Evolutionary conservation across 2,329 filamentous ascomycete genomes (phyloP).

Genomic region (Curvularia sp.): DNA sequence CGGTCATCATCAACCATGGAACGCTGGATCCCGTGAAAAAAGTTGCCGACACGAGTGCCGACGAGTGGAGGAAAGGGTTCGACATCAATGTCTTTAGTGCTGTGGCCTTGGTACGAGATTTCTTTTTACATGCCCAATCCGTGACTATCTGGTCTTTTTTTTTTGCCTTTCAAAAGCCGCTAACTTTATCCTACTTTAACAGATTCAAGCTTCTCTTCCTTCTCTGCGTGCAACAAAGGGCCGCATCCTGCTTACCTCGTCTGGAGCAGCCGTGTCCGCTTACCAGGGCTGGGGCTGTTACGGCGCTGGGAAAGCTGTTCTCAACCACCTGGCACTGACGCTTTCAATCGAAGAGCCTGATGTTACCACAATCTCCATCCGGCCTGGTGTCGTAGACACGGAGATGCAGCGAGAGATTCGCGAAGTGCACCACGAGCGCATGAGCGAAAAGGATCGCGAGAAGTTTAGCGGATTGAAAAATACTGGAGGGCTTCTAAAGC

Average conservation of each 20-base stretch:
- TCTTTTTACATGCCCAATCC: constrained; percentile 35
- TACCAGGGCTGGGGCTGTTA: constrained; percentile 82
- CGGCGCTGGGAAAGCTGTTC: constrained; percentile 80
- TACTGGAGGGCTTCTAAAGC: constrained; percentile 74
- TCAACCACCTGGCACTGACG: constrained; percentile 80
- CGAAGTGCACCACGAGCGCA: constrained; percentile 69
- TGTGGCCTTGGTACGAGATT: constrained; percentile 72
- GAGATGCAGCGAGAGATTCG: constrained; percentile 88
- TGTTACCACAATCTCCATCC: constrained; percentile 74
- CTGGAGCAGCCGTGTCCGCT: constrained; percentile 72
- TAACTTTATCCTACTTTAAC: neutral
- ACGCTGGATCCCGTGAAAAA: constrained; percentile 76
- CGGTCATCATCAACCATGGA: constrained; percentile 88
- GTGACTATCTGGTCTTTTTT: neutral
- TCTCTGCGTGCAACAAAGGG: constrained; percentile 73
- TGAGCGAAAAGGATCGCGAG: constrained; percentile 64
- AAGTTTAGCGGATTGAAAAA: constrained; percentile 75
- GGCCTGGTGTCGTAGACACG: constrained; percentile 85
- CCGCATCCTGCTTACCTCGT: constrained; percentile 78
- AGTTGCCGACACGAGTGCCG: constrained; percentile 70
- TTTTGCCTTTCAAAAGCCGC: neutral
- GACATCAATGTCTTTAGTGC: constrained; percentile 88
- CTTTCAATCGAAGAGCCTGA: constrained; percentile 78
- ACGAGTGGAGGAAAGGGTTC: constrained; percentile 78
- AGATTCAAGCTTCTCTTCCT: constrained; percentile 75